A percentile compares a stretch with the other conserved stretches of the same genome.
phyloP scores from a whole-genome alignment of 202 grass and related monocot species.

The Thinopyrum obtusiflorum region DNA sequence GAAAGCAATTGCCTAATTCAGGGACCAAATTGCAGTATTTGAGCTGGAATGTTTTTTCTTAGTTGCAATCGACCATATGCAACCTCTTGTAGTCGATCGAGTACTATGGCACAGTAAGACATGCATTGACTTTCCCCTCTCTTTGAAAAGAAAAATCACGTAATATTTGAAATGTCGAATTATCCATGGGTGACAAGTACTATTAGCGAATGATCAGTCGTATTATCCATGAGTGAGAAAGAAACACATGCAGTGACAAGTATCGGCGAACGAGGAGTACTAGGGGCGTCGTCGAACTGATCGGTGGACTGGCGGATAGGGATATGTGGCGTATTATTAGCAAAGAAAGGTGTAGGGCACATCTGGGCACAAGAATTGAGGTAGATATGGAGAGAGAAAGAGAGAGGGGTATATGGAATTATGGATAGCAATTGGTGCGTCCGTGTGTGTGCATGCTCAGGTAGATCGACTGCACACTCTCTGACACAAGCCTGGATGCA shows the following conservation, averaged over 20 bases:
- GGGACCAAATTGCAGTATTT: background rate
- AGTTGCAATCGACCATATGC: background rate
- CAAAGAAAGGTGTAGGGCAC: constrained; percentile 30
- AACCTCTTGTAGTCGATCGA: background rate
- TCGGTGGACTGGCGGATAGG: background rate
- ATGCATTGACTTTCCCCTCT: too few species aligned
- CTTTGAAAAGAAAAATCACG: too few species aligned
- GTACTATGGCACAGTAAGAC: background rate
- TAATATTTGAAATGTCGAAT: background rate
- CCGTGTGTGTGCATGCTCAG: background rate
- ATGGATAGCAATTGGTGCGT: constrained; percentile 23
- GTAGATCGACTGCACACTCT: constrained; percentile 31
- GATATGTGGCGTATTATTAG: constrained; percentile 45
- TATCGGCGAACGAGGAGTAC: background rate
- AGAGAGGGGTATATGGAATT: background rate
- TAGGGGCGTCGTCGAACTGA: background rate
- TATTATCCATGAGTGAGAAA: background rate
- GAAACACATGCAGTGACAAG: background rate
- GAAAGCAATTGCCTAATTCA: background rate
- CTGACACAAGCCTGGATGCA: constrained; percentile 34
- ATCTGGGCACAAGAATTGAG: constrained; percentile 44
- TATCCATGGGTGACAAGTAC: background rate
- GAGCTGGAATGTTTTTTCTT: background rate
- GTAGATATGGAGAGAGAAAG: constrained; percentile 43
- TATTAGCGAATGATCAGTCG: background rate